Evolutionary conservation across 768 basidiomycete species (phyloP).

Genomic region (Boletus fagicola): DNA sequence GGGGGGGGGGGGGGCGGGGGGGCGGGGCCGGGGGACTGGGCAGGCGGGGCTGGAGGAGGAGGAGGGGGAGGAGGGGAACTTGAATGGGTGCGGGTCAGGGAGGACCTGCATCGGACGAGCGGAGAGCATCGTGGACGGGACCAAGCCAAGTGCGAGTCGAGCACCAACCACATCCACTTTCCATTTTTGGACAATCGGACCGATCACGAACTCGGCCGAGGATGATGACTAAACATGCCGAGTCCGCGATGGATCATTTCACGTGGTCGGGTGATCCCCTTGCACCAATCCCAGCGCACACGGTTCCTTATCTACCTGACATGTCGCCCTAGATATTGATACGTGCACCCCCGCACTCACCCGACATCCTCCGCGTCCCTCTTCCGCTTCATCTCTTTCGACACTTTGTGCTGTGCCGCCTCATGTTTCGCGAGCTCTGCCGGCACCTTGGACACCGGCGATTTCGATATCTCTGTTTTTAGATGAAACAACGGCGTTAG

Average conservation of each 20-base stretch:
- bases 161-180: background rate
- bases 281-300: too few relatives aligned
- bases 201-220: constrained; percentile 22
- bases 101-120: constrained; percentile 38
- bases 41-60: background rate
- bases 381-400: constrained; percentile 94
- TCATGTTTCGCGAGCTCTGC: constrained; percentile 89
- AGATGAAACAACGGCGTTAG: constrained; percentile 13
- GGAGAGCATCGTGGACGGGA: constrained; percentile 34
- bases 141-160: constrained; percentile 4
- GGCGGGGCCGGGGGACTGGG: too few relatives aligned
- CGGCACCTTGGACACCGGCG: constrained; percentile 87
- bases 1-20: too few relatives aligned
- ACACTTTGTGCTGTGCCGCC: constrained; percentile 85
- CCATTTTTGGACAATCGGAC: constrained; percentile 22
- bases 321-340: background rate
- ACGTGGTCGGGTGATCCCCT: background rate
- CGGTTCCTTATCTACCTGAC: background rate
- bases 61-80: background rate
- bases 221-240: background rate
- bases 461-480: constrained; percentile 82
- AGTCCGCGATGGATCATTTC: background rate
- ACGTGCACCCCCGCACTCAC: constrained; percentile 19
- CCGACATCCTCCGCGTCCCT: constrained; percentile 78
- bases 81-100: background rate